Evolutionary conservation across 257 asterid genomes (phyloP).

Genomic region (Solanum pennellii): DNA sequence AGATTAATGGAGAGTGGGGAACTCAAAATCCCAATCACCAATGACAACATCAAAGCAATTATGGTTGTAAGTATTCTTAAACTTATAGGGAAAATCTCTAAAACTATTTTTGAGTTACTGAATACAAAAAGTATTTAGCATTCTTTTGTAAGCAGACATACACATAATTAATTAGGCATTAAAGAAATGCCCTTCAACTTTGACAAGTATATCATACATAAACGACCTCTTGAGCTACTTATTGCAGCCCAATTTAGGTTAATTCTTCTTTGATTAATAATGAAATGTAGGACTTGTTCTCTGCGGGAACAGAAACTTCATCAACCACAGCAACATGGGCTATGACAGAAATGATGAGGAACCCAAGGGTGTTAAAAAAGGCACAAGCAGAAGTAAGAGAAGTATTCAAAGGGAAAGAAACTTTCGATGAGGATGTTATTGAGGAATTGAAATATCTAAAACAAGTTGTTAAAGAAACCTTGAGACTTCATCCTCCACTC

Average conservation of each 20-base stretch:
- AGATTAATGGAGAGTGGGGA: neutral
- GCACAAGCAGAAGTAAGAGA: neutral
- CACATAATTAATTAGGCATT: too few species aligned
- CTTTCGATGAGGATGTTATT: neutral
- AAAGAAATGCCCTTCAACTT: too few species aligned
- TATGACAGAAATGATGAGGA: conserved; percentile 2
- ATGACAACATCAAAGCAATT: conserved; percentile 10
- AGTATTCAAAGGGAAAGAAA: neutral
- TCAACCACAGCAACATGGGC: neutral
- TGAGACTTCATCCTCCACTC: neutral
- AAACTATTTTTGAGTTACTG: too few species aligned
- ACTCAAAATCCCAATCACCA: neutral
- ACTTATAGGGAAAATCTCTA: too few species aligned
- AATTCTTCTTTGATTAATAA: neutral
- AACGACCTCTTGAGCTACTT: too few species aligned
- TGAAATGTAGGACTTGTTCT: neutral
- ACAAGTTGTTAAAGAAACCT: neutral
- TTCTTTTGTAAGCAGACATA: too few species aligned
- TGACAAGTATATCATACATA: too few species aligned
- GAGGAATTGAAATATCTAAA: neutral
- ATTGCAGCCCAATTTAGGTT: neutral
- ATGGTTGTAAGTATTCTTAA: neutral
- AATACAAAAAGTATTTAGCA: too few species aligned
- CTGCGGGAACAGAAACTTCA: neutral
- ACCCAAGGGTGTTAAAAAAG: neutral